Conservation (phyloP, 768 basidiomycete genomes). For the Russula olivacea region DNA sequence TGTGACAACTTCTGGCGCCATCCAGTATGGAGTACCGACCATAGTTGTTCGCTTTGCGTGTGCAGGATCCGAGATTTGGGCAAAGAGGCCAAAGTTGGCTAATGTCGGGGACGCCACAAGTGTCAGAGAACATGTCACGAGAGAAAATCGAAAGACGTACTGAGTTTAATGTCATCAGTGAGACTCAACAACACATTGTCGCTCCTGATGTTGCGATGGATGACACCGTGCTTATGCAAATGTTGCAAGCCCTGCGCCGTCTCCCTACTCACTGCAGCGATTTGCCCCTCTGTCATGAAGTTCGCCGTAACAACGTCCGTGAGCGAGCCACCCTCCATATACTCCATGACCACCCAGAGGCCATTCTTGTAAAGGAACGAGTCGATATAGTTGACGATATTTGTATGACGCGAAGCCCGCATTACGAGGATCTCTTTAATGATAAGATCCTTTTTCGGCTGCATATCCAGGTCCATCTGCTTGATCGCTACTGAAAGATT, state of each 20-base stretch:
- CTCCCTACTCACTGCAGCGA: slow-evolving; percentile 93
- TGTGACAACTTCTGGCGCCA: slow-evolving; percentile 97
- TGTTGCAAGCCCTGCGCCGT: slow-evolving; percentile 91
- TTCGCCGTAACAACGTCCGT: slow-evolving; percentile 96
- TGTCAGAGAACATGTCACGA: background rate
- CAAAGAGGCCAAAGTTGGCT: slow-evolving; percentile 97
- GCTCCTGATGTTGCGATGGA: slow-evolving; percentile 98
- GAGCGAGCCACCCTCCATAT: slow-evolving; percentile 94
- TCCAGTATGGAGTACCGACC: slow-evolving; percentile 99
- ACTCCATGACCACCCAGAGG: slow-evolving; percentile 99
- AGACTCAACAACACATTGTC: slow-evolving; percentile 93
- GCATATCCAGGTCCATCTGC: slow-evolving; percentile 99
- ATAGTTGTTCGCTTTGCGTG: slow-evolving; percentile 93
- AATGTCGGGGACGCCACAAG: background rate
- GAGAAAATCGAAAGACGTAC: slow-evolving; percentile 45
- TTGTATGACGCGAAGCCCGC: slow-evolving; percentile 96
- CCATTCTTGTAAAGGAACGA: slow-evolving; percentile 98
- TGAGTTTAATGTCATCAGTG: slow-evolving; percentile 95
- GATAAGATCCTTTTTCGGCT: slow-evolving; percentile 98
- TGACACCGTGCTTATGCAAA: slow-evolving; percentile 93
- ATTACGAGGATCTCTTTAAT: slow-evolving; percentile 99
- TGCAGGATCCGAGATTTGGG: slow-evolving; percentile 79
- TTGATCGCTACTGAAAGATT: slow-evolving; percentile 97
- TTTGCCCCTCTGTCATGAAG: slow-evolving; percentile 57
- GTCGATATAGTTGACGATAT: slow-evolving; percentile 99